Evolutionary conservation across 73 alveolate species (phyloP), one percentile per base, ranked within the genome.

Genomic region (Blepharisma stoltei): DNA sequence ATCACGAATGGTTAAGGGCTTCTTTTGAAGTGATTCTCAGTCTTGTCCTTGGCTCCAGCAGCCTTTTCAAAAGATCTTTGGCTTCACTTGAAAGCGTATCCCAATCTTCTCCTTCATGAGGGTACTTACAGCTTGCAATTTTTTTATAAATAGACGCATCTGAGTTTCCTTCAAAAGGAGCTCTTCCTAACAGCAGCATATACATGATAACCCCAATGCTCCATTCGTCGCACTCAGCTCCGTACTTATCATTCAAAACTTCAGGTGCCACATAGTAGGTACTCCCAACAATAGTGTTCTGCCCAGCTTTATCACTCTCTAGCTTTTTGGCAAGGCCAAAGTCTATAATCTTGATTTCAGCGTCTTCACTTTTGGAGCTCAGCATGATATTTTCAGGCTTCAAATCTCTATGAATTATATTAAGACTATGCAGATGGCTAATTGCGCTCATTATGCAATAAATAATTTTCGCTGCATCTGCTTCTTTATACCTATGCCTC

Each of bases 251-350:
- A 6, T 52, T 75, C 32, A 88, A 60, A 7, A 88, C 91, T 69
- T 88, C 95, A 18, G 95, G 95, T 4, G 95, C 88, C 67, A 88
- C 88, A 71, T 88, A 88, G 70, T 83, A 88, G 1, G 95, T 88
- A 1, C 90, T 88, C 9, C 95, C 95, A 5, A 86, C 83, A 21
- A 53, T 49, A 7, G 91, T 60, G 21, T 20, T 60, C 76, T 11
- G 11, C 6, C 23, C 67, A 11, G 11, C 76, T 60, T 60, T 23
- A 4, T 60, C 76, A 18, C 21, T 23, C 21, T 9, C 11, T 11
- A 60, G 4, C 21, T 60, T 60, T 23, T 60, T 60, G 3, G 76
- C 41, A 11, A 60, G 48, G 5, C 76, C 76, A 4, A 60, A 60
- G 48, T 60, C 76, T n/a, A 60, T 60, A 20, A 60, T 23, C 48